Evolutionary conservation across 768 basidiomycete genomes (phyloP), one percentile per base, ranked within the genome.

Genomic region (Mycena haematopus): DNA sequence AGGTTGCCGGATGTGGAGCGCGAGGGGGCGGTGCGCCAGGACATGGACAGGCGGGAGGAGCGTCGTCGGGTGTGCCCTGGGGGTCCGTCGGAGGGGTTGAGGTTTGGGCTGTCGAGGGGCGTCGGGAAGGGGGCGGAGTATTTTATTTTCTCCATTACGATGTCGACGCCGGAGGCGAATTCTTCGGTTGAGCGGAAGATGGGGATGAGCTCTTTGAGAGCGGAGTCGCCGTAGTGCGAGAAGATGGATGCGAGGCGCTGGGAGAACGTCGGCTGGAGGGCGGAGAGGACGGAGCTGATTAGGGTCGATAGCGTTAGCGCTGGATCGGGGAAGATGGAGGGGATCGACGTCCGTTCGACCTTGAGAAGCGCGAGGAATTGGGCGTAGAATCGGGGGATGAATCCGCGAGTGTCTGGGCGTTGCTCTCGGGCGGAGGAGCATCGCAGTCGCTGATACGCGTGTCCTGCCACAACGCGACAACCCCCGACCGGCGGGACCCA

Each of bases 321-420:
- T 9, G 95, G 91, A 70, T 96, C 88, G 0, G 95, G 93, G 74
- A 98, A 98, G 69, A 99, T 95, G 27, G 86, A 81, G 2, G 91
- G 88, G 61, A 96, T 88, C 31, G 88, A 85, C 1, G 80, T 77
- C 42, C 89, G 83, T 74, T 98, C 95, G 13, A 82, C 80, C 38
- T 86, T 83, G 4, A 99, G 78, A 38, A 91, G 76, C 3, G 80
- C 63, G 35, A 90, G 73, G 61, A 98, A 87, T 15, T 80, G 78
- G n/a, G 82, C 71, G 70, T 91, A 94, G 76, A 96, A 98, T 17
- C 79, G 78, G 22, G 85, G 81, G 6, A 96, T 84, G 72, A 96
- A 96, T 83, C 77, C 33, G 80, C 77, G 64, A 96, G 87, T 1
- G 75, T 71, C 57, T 82, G 82, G 11, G 68, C 42, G 42, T 62